Base-by-base conservation (phyloP, 2,329 filamentous ascomycete species). In the Ceratocystis cacaofunesta region DNA sequence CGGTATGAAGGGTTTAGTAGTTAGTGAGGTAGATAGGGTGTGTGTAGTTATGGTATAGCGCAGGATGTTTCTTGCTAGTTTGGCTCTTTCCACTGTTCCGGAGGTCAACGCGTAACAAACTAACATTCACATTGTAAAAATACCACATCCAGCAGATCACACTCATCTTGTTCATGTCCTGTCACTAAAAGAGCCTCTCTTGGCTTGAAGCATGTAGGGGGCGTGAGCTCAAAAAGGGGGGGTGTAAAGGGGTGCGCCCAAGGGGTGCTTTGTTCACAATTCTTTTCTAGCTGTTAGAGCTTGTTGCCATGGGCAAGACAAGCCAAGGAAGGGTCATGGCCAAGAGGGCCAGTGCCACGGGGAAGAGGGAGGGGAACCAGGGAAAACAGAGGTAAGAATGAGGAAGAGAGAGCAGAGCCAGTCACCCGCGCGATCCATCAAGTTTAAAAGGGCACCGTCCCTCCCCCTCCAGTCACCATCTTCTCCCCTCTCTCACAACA, bases 381-480 rank as follows among this genome's bases (percentile, higher is more conserved):
- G 36, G 36, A 41, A 41, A 41, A 41, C 36, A 41, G 36, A 41
- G 36, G 36, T 5, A 2, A 15, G 36, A 3, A 15, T 15, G 10
- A 41, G 36, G 36, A 41, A 41, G 36, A 41, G 12, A 41, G 12
- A 15, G 12, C 36, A 41, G 12, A 15, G 36, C 36, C 36, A 41
- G 36, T 41, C 36, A 41, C 36, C 25, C 61, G 61, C 22, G 30
- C 15, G 17, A 46, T 22, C 36, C 15, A 60, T 19, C 28, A 28
- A 62, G 36, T 55, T 55, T 67, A 67, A 67, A 67, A 63, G 48
- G 46, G n/a, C 48, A 17, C 36, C 58, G 25, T 57, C 28, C 48
- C 66, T 62, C 63, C 62, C 66, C 58, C 3, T 25, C 50, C 36
- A 5, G 30, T 19, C 46, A 7, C 28, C 30, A 58, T 25, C 44